These are phyloP conservation scores for Vinca minor DNA, from an alignment of 257 asterid species.

Conservation along the genomic window DNA sequence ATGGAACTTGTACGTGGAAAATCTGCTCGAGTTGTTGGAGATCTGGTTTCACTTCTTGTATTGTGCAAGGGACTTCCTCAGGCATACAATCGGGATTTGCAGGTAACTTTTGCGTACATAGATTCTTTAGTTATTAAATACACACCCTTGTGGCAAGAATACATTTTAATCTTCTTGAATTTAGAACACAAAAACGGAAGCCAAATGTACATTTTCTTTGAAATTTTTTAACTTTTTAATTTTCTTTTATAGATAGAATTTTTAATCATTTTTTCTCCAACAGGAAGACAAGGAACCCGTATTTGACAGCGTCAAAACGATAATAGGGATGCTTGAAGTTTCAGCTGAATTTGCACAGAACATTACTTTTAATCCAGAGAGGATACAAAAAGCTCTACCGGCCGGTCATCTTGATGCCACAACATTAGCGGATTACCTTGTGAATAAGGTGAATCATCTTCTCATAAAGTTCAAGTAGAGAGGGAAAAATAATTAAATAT, in stretches of 20 bases:
- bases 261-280: not conserved
- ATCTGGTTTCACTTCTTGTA: slow-evolving; percentile 87
- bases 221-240: not conserved
- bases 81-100: slow-evolving; percentile 95
- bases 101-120: slow-evolving; percentile 33
- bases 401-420: slow-evolving; percentile 99
- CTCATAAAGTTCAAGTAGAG: not conserved
- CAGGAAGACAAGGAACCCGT: slow-evolving; percentile 99
- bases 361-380: slow-evolving; percentile 58
- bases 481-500: not conserved
- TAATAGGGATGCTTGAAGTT: slow-evolving; percentile 94
- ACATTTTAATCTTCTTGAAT: not conserved
- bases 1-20: slow-evolving; percentile 99
- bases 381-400: slow-evolving; percentile 65
- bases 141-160: not conserved
- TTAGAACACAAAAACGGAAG: not conserved
- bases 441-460: slow-evolving; percentile 59
- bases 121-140: not conserved
- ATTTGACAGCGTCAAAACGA: slow-evolving; percentile 83
- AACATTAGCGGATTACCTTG: slow-evolving; percentile 94
- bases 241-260: not conserved
- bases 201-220: too few relatives aligned
- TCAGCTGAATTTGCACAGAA: slow-evolving; percentile 93
- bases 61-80: slow-evolving; percentile 99
- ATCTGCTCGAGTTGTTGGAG: slow-evolving; percentile 92